Conservation (phyloP, 148 eudicot genomes). For the Rhododendron williamsianum region DNA sequence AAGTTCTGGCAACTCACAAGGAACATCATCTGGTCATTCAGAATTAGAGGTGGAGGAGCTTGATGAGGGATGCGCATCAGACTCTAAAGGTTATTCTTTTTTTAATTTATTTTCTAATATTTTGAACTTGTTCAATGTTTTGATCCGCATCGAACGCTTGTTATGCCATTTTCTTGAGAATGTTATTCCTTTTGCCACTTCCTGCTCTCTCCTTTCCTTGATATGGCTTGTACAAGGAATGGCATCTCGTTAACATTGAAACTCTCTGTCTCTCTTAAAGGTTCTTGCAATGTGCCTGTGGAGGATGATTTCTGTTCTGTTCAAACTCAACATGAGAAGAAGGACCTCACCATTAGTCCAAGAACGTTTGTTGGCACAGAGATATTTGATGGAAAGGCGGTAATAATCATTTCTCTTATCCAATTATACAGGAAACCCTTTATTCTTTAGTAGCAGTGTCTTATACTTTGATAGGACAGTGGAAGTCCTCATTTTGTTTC, state of each 20-base stretch:
- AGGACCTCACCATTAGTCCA: constrained; percentile 26
- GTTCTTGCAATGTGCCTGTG: constrained; percentile 13
- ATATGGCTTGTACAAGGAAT: background rate
- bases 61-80: constrained; percentile 20
- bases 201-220: background rate
- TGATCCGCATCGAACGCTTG: background rate
- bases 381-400: constrained; percentile 42
- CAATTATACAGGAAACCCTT: background rate
- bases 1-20: constrained; percentile 19
- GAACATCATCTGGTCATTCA: constrained; percentile 15
- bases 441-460: background rate
- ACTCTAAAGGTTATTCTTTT: constrained; percentile 22
- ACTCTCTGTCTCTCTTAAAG: constrained; percentile 12
- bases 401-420: constrained; percentile 20
- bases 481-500: background rate
- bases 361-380: constrained; percentile 42
- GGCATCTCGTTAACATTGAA: background rate
- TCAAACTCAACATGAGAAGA: constrained; percentile 20
- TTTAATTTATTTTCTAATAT: background rate
- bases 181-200: background rate
- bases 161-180: background rate
- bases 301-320: constrained; percentile 22
- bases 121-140: background rate
- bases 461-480: background rate
- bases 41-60: constrained; percentile 21